These are phyloP conservation scores for Ganoderma boninense DNA, from an alignment of 1,284 basidiomycete genomes.

Conservation along the genomic window DNA sequence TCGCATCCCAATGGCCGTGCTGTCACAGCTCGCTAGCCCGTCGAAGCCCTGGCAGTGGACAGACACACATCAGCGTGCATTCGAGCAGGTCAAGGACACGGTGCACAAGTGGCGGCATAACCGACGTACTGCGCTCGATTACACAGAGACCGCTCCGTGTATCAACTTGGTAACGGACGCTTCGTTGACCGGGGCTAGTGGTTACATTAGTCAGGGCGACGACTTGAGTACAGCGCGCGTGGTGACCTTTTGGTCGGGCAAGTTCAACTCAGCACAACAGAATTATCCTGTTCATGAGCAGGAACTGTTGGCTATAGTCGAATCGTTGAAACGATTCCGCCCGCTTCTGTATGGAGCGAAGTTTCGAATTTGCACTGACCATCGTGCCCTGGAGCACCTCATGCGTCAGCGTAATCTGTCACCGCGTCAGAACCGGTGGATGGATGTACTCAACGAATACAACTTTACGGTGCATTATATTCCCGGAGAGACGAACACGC, in stretches of 20 bases:
- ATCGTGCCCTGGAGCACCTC: not conserved
- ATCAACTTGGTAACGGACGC: not conserved
- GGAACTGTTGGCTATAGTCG: not conserved
- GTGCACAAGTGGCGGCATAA: not conserved
- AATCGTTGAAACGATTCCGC: not conserved
- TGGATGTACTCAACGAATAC: not conserved
- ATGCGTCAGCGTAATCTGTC: not conserved
- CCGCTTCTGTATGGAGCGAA: not conserved
- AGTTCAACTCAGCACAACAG: not conserved
- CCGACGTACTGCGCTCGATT: not conserved
- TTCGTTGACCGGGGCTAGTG: not conserved
- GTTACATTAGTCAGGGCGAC: not conserved
- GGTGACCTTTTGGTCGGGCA: not conserved
- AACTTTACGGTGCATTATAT: not conserved
- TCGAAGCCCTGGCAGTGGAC: not conserved
- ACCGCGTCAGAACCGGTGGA: not conserved
- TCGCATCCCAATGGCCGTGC: not conserved
- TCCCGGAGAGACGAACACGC: not conserved
- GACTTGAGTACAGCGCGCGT: not conserved
- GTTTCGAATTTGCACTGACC: not conserved
- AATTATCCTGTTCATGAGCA: not conserved
- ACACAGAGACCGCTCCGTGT: not conserved
- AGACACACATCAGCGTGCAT: not conserved
- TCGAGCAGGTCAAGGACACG: not conserved
- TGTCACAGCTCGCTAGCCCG: not conserved